A percentile compares a stretch with the other conserved stretches of the same genome.
These are phyloP conservation scores for Podospora sp. DNA, from an alignment of 495 filamentous ascomycete genomes.

Conservation along the genomic window DNA sequence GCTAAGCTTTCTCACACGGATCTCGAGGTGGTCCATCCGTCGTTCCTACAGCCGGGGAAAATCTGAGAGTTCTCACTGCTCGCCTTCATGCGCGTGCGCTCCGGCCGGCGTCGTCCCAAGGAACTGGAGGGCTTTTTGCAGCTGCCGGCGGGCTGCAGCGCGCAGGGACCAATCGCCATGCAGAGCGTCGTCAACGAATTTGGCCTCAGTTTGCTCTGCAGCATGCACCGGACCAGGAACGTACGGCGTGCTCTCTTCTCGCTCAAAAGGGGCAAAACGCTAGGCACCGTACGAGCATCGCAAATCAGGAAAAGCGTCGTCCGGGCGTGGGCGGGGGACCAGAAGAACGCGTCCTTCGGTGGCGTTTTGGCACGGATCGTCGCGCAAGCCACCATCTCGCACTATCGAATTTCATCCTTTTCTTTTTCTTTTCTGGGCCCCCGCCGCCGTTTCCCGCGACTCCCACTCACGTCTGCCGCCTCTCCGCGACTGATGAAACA, in stretches of 20 bases:
- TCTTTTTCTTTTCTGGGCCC: neutral
- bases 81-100: neutral
- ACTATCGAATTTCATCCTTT: slow-evolving; percentile 1
- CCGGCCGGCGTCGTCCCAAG: neutral
- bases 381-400: slow-evolving; percentile 6
- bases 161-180: neutral
- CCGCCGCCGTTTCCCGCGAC: neutral
- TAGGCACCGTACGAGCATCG: neutral
- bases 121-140: neutral
- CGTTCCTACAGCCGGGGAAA: neutral
- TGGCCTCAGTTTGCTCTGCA: neutral
- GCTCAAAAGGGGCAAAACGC: neutral
- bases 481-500: slow-evolving; percentile 11
- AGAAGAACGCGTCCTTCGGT: neutral
- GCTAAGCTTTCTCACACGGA: slow-evolving; percentile 14
- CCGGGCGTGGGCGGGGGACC: neutral
- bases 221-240: neutral
- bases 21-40: slow-evolving; percentile 10
- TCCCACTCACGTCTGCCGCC: neutral
- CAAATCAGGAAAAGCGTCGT: neutral
- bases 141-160: neutral
- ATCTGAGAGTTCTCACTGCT: neutral
- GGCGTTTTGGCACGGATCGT: slow-evolving; percentile 1
- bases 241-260: neutral
- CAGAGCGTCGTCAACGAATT: neutral